Base-by-base conservation (phyloP, 1,284 basidiomycete genomes). In the Meripilus lineatus region DNA sequence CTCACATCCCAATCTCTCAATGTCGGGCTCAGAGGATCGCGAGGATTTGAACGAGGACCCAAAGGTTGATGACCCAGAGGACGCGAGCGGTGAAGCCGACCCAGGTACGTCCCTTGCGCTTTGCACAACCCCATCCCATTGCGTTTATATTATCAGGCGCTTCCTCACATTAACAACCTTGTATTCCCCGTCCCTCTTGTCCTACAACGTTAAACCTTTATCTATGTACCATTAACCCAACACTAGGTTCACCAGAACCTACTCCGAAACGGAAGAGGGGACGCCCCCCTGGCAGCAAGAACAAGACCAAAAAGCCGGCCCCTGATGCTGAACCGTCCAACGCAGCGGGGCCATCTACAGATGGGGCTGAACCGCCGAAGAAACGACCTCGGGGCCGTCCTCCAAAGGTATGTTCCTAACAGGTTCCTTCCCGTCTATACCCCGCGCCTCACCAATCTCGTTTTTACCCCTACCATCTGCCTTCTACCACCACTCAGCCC, bases 201-300 rank as follows among this genome's bases (percentile, higher is more conserved):
- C 51, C 43, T 45, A 51, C 43, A 43, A 42, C 50, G 38, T 42
- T 45, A 46, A 44, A 44, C 53, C 46, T 51, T 52, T 46, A 46
- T 47, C 50, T 49, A 48, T 50, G 51, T 46, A 22, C 44, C 25
- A 33, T 23, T 38, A 28, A 36, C 48, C 49, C 50, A 48, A 47
- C 49, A 34, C 42, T 50, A 32, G 39, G 52, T 22, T 38, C 48
- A 18, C 13, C 50, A 28, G 55, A 50, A 25, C 22, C 61, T 8
- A 54, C 67, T 47, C 43, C 59, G 50, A 89, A 88, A 68, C 81
- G 86, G 56, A 77, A 82, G 57, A 76, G 86, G 39, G 86, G 86
- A 42, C 77, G 86, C 51, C 87, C 86, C 49, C 87, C 82, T 63
- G 86, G 86, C 58, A 84, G 81, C 64, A 89, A 83, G 68, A 89